These are phyloP conservation scores for Talaromyces pinophilus DNA, from an alignment of 2,329 filamentous ascomycete species.

Conservation along the genomic window DNA sequence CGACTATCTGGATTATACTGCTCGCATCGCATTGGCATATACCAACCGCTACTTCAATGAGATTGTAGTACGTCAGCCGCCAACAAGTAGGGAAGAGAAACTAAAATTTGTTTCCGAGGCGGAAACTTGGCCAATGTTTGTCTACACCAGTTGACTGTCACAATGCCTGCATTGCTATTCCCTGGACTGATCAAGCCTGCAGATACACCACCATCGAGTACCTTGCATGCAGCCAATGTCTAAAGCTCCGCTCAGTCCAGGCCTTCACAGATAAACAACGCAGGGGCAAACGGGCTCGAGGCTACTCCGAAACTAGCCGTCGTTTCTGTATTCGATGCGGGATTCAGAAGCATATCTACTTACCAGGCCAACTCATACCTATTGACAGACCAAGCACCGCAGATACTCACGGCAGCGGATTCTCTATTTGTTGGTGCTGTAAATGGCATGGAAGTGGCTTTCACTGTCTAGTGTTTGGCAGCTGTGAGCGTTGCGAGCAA, in stretches of 20 bases:
- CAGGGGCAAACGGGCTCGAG: slow-evolving; percentile 15
- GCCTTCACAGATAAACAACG: slow-evolving; percentile 17
- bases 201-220: slow-evolving; percentile 14
- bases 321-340: slow-evolving; percentile 22
- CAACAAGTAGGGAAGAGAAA: slow-evolving; percentile 1
- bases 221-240: slow-evolving; percentile 21
- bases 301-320: slow-evolving; percentile 16
- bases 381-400: neutral
- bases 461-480: slow-evolving; percentile 17
- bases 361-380: slow-evolving; percentile 14
- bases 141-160: neutral
- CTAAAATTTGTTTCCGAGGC: slow-evolving; percentile 7
- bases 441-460: slow-evolving; percentile 14
- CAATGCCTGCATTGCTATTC: neutral
- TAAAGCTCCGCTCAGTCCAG: slow-evolving; percentile 16
- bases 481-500: slow-evolving; percentile 13
- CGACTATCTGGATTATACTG: slow-evolving; percentile 17
- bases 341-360: slow-evolving; percentile 20
- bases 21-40: slow-evolving; percentile 21
- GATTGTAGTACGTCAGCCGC: slow-evolving; percentile 14
- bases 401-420: neutral
- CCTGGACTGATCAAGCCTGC: neutral
- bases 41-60: slow-evolving; percentile 21
- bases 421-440: slow-evolving; percentile 20
- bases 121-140: slow-evolving; percentile 22